Evolutionary conservation across 2,329 filamentous ascomycete species (phyloP).

Genomic region (Aspergillus uvarum): DNA sequence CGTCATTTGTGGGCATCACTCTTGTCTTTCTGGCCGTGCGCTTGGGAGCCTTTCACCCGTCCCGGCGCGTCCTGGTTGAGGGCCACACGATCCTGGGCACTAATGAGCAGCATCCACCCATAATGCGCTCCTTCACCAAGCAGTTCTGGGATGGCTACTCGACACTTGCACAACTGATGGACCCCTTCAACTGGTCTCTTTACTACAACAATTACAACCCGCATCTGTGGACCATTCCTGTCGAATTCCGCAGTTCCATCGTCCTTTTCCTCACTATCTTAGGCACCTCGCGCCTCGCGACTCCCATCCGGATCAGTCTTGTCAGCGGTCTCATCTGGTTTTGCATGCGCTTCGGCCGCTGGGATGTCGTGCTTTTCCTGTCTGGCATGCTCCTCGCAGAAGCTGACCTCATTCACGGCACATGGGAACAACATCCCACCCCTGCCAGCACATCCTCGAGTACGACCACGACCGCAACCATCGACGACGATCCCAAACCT

Average conservation of each 20-base stretch:
- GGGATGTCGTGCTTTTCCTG: constrained; percentile 46
- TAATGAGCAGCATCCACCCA: constrained; percentile 46
- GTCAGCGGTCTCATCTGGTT: constrained; percentile 38
- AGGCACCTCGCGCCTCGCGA: constrained; percentile 38
- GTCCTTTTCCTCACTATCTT: constrained; percentile 45
- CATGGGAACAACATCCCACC: constrained; percentile 30
- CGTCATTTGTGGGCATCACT: constrained; percentile 41
- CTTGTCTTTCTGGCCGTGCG: constrained; percentile 45
- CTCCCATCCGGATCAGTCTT: constrained; percentile 34
- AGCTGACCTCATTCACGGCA: constrained; percentile 41
- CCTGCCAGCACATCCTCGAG: neutral
- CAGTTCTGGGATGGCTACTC: constrained; percentile 41
- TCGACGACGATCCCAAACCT: constrained; percentile 1
- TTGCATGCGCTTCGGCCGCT: constrained; percentile 45
- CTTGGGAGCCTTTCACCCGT: constrained; percentile 43
- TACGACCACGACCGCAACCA: neutral
- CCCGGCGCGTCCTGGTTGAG: constrained; percentile 34
- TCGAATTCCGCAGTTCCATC: constrained; percentile 48
- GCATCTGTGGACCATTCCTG: constrained; percentile 49
- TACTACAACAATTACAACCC: constrained; percentile 48
- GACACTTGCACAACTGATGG: constrained; percentile 35
- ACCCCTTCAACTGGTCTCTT: constrained; percentile 40
- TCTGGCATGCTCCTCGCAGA: constrained; percentile 46
- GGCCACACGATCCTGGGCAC: constrained; percentile 41
- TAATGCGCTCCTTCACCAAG: constrained; percentile 31